These are phyloP conservation scores for Exophiala sp. DNA, from an alignment of 2,329 filamentous ascomycete species.

Conservation along the genomic window DNA sequence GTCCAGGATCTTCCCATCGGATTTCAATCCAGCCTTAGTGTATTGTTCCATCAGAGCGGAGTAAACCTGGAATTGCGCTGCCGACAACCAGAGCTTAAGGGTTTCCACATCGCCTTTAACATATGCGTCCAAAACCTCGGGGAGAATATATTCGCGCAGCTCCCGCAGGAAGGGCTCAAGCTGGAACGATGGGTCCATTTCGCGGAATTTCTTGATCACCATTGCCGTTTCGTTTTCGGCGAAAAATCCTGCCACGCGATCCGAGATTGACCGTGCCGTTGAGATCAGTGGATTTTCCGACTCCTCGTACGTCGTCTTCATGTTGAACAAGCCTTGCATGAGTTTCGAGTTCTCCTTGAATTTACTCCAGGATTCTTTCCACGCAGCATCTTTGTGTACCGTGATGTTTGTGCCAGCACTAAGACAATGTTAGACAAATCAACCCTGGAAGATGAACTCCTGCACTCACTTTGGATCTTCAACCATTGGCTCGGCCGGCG, in stretches of 20 bases:
- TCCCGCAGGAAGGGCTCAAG: constrained; percentile 91
- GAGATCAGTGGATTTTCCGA: constrained; percentile 94
- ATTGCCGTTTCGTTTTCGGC: constrained; percentile 96
- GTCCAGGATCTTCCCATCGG: constrained; percentile 89
- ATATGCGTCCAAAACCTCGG: constrained; percentile 94
- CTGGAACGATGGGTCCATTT: constrained; percentile 93
- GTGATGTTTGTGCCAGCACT: constrained; percentile 94
- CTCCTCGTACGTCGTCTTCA: constrained; percentile 86
- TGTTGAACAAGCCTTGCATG: constrained; percentile 78
- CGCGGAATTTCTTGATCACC: constrained; percentile 96
- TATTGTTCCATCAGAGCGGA: constrained; percentile 96
- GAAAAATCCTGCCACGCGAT: constrained; percentile 89
- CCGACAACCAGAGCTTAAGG: constrained; percentile 89
- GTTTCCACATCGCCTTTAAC: constrained; percentile 92
- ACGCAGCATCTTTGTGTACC: constrained; percentile 90
- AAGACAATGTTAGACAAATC: constrained; percentile 25
- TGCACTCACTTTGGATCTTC: constrained; percentile 79
- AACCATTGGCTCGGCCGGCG: constrained; percentile 55
- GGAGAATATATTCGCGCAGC: constrained; percentile 94
- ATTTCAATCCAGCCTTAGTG: constrained; percentile 84
- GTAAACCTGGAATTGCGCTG: constrained; percentile 94
- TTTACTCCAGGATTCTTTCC: constrained; percentile 97
- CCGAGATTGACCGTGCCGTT: constrained; percentile 88
- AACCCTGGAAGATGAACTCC: not conserved
- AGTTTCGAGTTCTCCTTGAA: constrained; percentile 87